Conservation (phyloP, 108 stramenopile species). For the Stephanodiscus minutulus region DNA sequence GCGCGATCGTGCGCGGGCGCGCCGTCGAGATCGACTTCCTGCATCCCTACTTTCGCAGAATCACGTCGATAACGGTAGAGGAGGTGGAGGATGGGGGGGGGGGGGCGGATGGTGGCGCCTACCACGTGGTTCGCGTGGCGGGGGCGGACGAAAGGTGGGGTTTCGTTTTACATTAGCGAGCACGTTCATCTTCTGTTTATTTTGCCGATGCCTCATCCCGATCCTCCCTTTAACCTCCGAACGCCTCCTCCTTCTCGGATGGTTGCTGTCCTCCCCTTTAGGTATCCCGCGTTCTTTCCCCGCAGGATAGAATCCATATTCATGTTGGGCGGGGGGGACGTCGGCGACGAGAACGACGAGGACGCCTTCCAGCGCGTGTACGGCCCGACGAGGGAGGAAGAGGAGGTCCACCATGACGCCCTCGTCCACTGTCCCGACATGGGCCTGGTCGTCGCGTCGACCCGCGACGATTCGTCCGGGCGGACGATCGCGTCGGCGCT, state of each 20-base stretch:
- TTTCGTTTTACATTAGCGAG: too few species aligned
- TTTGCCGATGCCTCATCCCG: too few species aligned
- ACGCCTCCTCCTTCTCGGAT: too few species aligned
- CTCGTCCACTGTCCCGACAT: conserved; percentile 42
- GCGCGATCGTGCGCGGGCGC: not conserved
- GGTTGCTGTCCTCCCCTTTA: not conserved
- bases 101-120: not conserved
- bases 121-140: conserved; percentile 12
- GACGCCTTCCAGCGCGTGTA: conserved; percentile 20
- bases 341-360: not conserved
- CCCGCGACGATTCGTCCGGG: conserved; percentile 11
- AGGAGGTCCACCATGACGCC: conserved; percentile 20
- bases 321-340: conserved; percentile 3
- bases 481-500: not conserved
- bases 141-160: conserved; percentile 28
- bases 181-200: too few species aligned
- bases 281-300: conserved; percentile 15
- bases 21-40: conserved; percentile 24
- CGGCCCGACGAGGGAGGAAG: conserved; percentile 14
- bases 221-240: too few species aligned
- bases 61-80: conserved; percentile 20
- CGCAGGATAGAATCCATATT: conserved; percentile 20
- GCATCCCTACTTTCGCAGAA: conserved; percentile 24
- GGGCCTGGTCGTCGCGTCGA: conserved; percentile 34
- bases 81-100: not conserved